Percentiles rank a stretch among this genome's conserved stretches.
Evolutionary conservation across 495 filamentous ascomycete genomes (phyloP).

Genomic region (Aspergillus olivimuriae): DNA sequence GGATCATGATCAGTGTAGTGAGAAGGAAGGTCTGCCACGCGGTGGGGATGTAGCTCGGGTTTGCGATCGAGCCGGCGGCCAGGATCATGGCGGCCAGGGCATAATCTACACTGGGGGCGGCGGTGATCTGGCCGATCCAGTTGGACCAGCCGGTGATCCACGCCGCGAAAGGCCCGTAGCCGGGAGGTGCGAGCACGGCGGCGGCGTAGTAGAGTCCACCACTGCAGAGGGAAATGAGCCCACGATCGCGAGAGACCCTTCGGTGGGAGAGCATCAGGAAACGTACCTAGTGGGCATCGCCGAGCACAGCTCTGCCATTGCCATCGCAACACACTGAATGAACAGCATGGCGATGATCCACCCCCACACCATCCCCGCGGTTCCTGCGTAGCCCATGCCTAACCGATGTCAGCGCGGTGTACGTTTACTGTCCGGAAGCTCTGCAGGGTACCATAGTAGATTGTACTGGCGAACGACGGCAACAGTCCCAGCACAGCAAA

Average conservation of each 20-base stretch:
- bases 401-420: constrained; percentile 10
- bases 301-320: constrained; percentile 61
- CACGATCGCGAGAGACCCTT: constrained; percentile 4
- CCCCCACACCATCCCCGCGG: constrained; percentile 78
- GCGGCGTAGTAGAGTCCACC: constrained; percentile 76
- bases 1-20: constrained; percentile 61
- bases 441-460: constrained; percentile 53
- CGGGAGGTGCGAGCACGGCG: constrained; percentile 70
- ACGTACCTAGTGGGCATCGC: constrained; percentile 58
- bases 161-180: constrained; percentile 68
- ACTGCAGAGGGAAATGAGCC: constrained; percentile 28
- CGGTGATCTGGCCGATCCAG: constrained; percentile 66
- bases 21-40: constrained; percentile 67
- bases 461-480: constrained; percentile 67
- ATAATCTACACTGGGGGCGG: constrained; percentile 61
- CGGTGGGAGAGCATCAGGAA: not conserved
- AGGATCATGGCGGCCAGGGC: constrained; percentile 65
- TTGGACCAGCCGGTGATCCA: constrained; percentile 75
- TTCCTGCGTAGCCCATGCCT: constrained; percentile 76
- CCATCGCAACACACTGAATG: constrained; percentile 65
- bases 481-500: constrained; percentile 71
- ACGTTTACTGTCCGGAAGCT: not conserved
- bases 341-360: constrained; percentile 73
- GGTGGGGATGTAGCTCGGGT: constrained; percentile 59
- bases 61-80: constrained; percentile 60